phyloP scores from a whole-genome alignment of 2,329 filamentous ascomycete genomes.

The Fusarium tupiense region DNA sequence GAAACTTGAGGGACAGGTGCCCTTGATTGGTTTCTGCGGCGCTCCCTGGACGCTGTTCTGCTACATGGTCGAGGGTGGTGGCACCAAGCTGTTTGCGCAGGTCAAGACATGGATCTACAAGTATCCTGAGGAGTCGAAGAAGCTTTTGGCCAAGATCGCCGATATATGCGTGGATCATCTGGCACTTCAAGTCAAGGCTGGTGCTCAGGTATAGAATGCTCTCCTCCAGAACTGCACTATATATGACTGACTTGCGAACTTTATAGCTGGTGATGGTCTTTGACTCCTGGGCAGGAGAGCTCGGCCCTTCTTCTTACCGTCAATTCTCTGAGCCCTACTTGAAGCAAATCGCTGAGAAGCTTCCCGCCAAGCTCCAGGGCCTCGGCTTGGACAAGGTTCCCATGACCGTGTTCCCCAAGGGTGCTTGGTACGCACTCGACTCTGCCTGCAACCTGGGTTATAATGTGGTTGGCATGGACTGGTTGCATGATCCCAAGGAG shows the following conservation, averaged over 20 bases:
- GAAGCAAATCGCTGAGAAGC: constrained; percentile 80
- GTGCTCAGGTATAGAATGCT: constrained; percentile 74
- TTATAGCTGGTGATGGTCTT: constrained; percentile 89
- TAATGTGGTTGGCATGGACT: constrained; percentile 93
- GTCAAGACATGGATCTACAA: constrained; percentile 97
- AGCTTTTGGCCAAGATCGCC: constrained; percentile 87
- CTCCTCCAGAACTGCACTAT: background rate
- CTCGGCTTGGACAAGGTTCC: constrained; percentile 83
- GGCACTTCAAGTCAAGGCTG: constrained; percentile 89
- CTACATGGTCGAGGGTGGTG: constrained; percentile 99
- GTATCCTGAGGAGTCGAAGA: constrained; percentile 82
- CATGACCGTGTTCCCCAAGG: constrained; percentile 98
- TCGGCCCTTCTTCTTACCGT: constrained; percentile 85
- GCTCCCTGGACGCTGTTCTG: constrained; percentile 97
- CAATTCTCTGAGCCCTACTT: constrained; percentile 89
- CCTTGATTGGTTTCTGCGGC: constrained; percentile 95
- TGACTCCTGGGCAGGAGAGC: constrained; percentile 96
- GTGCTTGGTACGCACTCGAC: constrained; percentile 94
- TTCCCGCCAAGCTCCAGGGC: constrained; percentile 78
- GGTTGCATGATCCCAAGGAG: constrained; percentile 88
- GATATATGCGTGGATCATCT: constrained; percentile 96
- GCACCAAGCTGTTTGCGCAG: constrained; percentile 93
- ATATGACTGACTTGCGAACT: background rate
- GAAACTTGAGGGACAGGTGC: constrained; percentile 88
- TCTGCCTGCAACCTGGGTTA: constrained; percentile 89